Percentiles rank a stretch among this genome's conserved stretches.
Evolutionary conservation across 257 asterid genomes (phyloP).

Genomic region (Solanum peruvianum): DNA sequence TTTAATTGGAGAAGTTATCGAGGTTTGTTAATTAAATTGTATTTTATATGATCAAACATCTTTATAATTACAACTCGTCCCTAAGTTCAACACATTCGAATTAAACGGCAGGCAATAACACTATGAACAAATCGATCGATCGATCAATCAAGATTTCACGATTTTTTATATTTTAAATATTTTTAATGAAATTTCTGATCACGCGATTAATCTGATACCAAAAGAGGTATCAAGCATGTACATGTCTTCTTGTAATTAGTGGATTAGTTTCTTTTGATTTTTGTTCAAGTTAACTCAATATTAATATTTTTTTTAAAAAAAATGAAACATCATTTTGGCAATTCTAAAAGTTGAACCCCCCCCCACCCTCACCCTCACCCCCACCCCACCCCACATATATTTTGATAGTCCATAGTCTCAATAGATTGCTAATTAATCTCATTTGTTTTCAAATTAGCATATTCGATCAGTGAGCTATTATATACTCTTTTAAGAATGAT

Average conservation of each 20-base stretch:
- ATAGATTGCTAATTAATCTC: neutral
- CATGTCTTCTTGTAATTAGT: neutral
- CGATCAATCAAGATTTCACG: neutral
- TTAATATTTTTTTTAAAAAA: neutral
- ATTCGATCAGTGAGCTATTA: neutral
- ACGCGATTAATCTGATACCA: rapidly evolving
- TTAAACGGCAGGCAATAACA: neutral
- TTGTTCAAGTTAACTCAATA: neutral
- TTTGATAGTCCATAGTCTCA: neutral
- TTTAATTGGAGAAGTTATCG: neutral
- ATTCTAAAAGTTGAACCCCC: neutral
- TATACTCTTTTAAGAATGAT: neutral
- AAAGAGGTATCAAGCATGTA: neutral
- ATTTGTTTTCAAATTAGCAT: neutral
- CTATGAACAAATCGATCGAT: neutral
- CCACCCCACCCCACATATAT: too few relatives aligned
- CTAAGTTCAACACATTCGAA: neutral
- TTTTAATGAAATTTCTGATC: neutral
- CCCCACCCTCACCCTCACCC: too few relatives aligned
- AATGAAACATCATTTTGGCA: neutral
- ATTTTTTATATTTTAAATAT: neutral
- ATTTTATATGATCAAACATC: neutral
- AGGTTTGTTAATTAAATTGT: neutral
- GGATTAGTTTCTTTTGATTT: neutral
- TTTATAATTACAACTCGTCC: neutral